Conservation (phyloP, 441 rosid species). For the Biscutella auriculata region DNA sequence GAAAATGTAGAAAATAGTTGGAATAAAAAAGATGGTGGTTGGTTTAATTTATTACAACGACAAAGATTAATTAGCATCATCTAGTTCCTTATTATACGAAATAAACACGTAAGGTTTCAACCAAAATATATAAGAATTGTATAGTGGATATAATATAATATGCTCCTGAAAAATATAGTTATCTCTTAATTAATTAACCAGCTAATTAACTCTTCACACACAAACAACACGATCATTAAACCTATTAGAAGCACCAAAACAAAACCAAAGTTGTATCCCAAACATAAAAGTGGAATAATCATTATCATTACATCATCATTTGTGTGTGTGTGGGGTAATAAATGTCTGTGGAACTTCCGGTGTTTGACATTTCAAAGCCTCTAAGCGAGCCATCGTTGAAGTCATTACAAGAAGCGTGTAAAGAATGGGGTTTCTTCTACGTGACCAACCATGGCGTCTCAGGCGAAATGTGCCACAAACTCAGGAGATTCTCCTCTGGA, state of each 20-base stretch:
- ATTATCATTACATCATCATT: not conserved
- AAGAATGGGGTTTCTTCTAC: conserved; percentile 55
- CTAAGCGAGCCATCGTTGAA: conserved; percentile 26
- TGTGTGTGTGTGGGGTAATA: not conserved
- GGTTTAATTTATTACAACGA: conserved; percentile 15
- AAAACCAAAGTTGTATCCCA: conserved; percentile 4
- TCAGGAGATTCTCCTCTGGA: conserved; percentile 28
- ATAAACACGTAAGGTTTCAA: not conserved
- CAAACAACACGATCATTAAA: not conserved
- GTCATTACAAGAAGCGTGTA: conserved; percentile 37
- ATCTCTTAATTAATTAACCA: not conserved
- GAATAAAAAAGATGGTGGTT: conserved; percentile 2
- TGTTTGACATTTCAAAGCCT: conserved; percentile 50
- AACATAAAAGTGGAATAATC: not conserved
- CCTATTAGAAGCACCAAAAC: not conserved
- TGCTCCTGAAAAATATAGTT: not conserved
- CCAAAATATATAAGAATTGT: conserved; percentile 13
- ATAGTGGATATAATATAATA: conserved; percentile 6
- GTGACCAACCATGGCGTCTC: conserved; percentile 45
- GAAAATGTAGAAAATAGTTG: conserved; percentile 1
- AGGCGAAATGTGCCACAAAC: conserved; percentile 24
- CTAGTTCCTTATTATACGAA: not conserved
- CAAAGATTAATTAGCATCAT: conserved; percentile 19
- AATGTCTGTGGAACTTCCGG: conserved; percentile 36
- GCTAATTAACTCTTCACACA: not conserved